Evolutionary conservation across 2,329 filamentous ascomycete genomes (phyloP).

Genomic region (Microsporum audouinii): DNA sequence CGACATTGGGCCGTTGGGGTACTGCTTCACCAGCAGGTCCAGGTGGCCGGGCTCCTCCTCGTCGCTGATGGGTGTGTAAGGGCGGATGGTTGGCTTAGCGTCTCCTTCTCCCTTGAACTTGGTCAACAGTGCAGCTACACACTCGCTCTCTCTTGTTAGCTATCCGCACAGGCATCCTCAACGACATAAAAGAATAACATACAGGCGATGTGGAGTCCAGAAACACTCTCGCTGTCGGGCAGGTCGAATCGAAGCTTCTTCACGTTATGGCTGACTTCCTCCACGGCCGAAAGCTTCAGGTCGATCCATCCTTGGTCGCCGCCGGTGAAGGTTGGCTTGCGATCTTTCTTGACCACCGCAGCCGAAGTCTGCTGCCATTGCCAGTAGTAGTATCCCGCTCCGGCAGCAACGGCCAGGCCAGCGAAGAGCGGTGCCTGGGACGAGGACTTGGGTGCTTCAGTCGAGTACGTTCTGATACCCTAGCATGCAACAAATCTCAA

Average conservation of each 20-base stretch:
- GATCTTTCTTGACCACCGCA: slow-evolving; percentile 26
- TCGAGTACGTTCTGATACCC: slow-evolving; percentile 64
- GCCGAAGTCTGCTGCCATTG: slow-evolving; percentile 23
- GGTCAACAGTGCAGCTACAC: slow-evolving; percentile 62
- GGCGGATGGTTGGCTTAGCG: slow-evolving; percentile 76
- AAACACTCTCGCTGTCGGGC: slow-evolving; percentile 70
- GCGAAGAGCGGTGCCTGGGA: slow-evolving; percentile 50
- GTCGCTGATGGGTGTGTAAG: slow-evolving; percentile 86
- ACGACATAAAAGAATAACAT: slow-evolving; percentile 17
- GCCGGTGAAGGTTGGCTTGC: slow-evolving; percentile 55
- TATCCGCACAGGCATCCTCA: background rate
- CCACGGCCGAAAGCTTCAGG: slow-evolving; percentile 65
- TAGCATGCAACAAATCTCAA: slow-evolving; percentile 22
- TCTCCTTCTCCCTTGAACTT: slow-evolving; percentile 78
- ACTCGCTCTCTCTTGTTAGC: slow-evolving; percentile 4
- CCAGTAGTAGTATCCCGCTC: slow-evolving; percentile 47
- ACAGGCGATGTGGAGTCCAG: slow-evolving; percentile 71
- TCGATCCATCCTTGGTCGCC: slow-evolving; percentile 83
- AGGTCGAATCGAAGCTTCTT: slow-evolving; percentile 85
- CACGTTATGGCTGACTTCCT: slow-evolving; percentile 83
- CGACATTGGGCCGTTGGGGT: slow-evolving; percentile 85
- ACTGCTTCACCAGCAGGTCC: slow-evolving; percentile 85
- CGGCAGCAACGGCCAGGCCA: slow-evolving; percentile 35
- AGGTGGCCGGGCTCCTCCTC: slow-evolving; percentile 71
- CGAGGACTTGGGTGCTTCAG: slow-evolving; percentile 33